phyloP scores from a whole-genome alignment of 441 rosid genomes.

The Populus hybrid region DNA sequence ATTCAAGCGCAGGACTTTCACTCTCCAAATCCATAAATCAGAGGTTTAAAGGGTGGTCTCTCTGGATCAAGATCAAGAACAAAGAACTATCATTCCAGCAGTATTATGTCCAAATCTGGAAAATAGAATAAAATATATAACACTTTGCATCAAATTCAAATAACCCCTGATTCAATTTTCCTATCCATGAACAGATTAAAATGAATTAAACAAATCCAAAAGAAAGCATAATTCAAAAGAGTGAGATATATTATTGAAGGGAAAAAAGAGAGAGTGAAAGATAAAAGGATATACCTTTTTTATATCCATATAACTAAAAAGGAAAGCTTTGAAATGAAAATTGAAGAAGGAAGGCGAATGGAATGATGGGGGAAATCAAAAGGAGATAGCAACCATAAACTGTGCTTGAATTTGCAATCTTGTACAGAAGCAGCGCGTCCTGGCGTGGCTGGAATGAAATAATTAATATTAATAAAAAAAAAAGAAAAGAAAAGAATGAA shows the following conservation, averaged over 20 bases:
- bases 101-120: slow-evolving; percentile 27
- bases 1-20: slow-evolving; percentile 43
- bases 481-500: not conserved
- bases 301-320: slow-evolving; percentile 15
- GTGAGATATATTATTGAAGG: not conserved
- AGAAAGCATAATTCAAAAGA: not conserved
- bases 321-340: slow-evolving; percentile 26
- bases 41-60: slow-evolving; percentile 7
- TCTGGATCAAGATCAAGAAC: slow-evolving; percentile 51
- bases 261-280: not conserved
- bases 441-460: not conserved
- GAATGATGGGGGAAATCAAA: slow-evolving; percentile 23
- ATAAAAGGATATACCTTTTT: slow-evolving; percentile 42
- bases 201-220: not conserved
- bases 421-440: slow-evolving; percentile 15
- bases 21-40: slow-evolving; percentile 45
- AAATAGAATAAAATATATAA: slow-evolving; percentile 14
- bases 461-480: not conserved
- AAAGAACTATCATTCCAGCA: slow-evolving; percentile 57
- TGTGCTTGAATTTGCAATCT: slow-evolving; percentile 28
- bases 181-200: not conserved
- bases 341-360: not conserved
- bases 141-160: not conserved
- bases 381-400: slow-evolving; percentile 39
- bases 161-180: not conserved